Base-by-base conservation (phyloP, 306 rosid genomes). In the Spatholobus suberectus region DNA sequence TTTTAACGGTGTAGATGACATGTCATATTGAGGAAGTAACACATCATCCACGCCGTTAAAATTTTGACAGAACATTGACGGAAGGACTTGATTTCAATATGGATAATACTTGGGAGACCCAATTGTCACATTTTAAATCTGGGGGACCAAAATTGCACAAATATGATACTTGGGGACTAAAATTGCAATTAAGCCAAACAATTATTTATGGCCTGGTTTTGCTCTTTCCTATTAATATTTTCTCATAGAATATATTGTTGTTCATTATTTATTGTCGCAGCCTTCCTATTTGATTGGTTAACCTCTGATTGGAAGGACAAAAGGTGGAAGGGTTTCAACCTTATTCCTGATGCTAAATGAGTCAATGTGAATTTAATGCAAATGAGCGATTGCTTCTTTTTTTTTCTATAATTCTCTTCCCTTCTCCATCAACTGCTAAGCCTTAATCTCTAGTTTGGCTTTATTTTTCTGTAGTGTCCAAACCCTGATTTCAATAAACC, bases 401-500 rank as follows among this genome's bases (percentile, higher is more conserved):
- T 71, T 35, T 58, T 24, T 66, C 9, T 43, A 4, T 65, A 70
- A 2, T 67, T 75, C 21, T 49, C 34, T 41, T 84, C 55, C 14
- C 14, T 79, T 73, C 24, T 43, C 34, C 46, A 18, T 38, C 70
- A 47, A 47, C 40, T 40, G 24, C 75, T 15, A 34, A 65, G 5
- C 70, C 77, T 59, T 68, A 17, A 70, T 80, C 21, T 79, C 35
- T 51, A 12, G 73, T 78, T 66, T 62, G 40, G 23, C 52, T 68
- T 44, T 26, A 6, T 51, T 58, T 77, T 57, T 52, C 47, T 58
- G 34, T 14, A 96, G 99, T 93, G 98, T 85, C 99, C 98, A 18
- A 92, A 96, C 73, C 99, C 98, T 4, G 96, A 93, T 83, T 96
- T 96, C 87, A 93, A 87, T 76, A 89, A 93, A 77, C 97, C 96